A percentile compares a stretch with the other conserved stretches of the same genome.
Evolutionary conservation across 257 asterid species (phyloP).

Genomic region (Catharanthus roseus): DNA sequence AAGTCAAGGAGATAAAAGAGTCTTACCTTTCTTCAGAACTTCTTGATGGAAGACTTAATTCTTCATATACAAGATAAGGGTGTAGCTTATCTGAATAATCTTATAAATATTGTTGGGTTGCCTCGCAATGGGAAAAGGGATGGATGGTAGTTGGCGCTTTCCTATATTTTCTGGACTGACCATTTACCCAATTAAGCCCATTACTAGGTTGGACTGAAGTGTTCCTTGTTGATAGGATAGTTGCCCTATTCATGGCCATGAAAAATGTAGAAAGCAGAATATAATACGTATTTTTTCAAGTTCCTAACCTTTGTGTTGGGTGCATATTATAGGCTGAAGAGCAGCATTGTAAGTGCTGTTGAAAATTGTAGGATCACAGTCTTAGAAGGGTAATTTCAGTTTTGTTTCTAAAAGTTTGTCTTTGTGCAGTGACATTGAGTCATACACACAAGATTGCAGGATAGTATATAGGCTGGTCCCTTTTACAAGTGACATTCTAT

Average conservation of each 20-base stretch:
- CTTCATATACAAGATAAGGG: background rate
- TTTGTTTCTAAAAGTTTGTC: no score
- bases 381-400: background rate
- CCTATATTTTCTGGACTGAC: background rate
- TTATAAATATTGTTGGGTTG: no score
- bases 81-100: background rate
- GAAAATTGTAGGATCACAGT: background rate
- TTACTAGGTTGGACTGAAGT: background rate
- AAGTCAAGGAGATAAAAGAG: background rate
- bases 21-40: background rate
- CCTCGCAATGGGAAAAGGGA: background rate
- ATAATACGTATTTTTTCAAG: background rate
- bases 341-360: background rate
- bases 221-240: background rate
- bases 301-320: background rate
- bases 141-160: background rate
- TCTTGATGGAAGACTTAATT: background rate
- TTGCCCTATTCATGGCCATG: background rate
- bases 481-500: background rate
- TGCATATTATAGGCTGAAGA: background rate
- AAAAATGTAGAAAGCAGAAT: background rate
- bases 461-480: background rate
- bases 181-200: background rate
- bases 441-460: no score
- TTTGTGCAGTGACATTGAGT: no score